These are phyloP conservation scores for Candida glucosophila DNA, from an alignment of 1,139 yeast species.

Conservation along the genomic window DNA sequence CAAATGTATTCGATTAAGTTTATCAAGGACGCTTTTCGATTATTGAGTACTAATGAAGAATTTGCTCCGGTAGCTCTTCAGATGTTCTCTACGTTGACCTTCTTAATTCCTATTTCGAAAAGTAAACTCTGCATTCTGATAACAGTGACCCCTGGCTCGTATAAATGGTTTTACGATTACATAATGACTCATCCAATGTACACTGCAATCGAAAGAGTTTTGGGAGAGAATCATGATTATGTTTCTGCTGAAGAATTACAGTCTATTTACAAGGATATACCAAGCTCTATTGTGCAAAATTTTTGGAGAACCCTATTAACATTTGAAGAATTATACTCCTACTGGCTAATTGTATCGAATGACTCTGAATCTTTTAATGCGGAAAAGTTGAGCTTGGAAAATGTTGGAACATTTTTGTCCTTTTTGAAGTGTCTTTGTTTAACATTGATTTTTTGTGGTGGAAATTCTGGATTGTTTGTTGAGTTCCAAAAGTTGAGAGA, in stretches of 20 bases:
- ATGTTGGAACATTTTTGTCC: conserved; percentile 37
- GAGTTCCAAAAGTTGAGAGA: conserved; percentile 21
- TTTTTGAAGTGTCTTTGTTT: conserved; percentile 52
- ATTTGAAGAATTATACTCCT: conserved; percentile 34
- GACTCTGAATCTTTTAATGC: conserved; percentile 52
- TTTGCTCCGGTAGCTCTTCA: conserved; percentile 9
- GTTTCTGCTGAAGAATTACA: conserved; percentile 9
- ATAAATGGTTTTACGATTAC: conserved; percentile 19
- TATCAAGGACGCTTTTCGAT: conserved; percentile 15
- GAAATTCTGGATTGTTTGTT: conserved; percentile 6
- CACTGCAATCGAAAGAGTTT: conserved; percentile 6
- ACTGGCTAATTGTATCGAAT: conserved; percentile 54
- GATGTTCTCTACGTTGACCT: conserved; percentile 20
- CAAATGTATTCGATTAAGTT: conserved; percentile 16
- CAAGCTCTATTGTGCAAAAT: conserved; percentile 4
- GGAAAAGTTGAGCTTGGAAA: conserved; percentile 36
- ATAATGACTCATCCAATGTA: conserved; percentile 13
- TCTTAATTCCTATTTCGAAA: conserved; percentile 21
- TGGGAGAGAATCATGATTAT: conserved; percentile 12
- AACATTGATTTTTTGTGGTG: conserved; percentile 40
- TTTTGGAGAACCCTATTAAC: conserved; percentile 30
- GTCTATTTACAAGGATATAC: conserved; percentile 6
- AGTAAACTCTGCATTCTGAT: conserved; percentile 27
- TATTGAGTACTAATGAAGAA: conserved; percentile 8
- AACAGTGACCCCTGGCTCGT: conserved; percentile 27